Percentiles rank a stretch among this genome's conserved stretches.
Evolutionary conservation across 1,139 yeast genomes (phyloP).

Genomic region (Saccharomycopsis hybrid): DNA sequence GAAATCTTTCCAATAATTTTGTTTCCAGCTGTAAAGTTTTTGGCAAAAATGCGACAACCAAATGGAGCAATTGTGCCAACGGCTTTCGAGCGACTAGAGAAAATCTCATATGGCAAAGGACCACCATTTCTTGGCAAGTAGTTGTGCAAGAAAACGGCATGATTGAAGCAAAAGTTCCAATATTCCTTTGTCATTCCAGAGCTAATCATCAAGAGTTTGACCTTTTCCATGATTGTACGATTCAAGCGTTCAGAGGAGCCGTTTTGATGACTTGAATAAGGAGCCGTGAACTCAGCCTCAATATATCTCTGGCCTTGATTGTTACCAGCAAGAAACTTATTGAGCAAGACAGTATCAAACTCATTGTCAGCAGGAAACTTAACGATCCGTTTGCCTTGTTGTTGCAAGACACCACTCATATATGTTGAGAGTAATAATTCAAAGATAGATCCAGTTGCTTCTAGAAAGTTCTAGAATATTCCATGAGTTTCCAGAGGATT

Average conservation of each 20-base stretch:
- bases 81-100: neutral
- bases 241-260: neutral
- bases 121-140: neutral
- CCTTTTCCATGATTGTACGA: neutral
- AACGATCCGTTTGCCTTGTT: neutral
- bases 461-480: no score
- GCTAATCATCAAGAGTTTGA: neutral
- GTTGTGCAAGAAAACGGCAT: neutral
- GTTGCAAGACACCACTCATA: neutral
- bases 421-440: no score
- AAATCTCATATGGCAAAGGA: neutral
- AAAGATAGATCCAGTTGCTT: no score
- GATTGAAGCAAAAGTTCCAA: neutral
- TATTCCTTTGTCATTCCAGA: neutral
- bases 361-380: neutral
- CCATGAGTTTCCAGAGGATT: no score
- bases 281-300: constrained; percentile 1
- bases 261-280: neutral
- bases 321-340: neutral
- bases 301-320: neutral
- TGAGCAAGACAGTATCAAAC: neutral
- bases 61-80: neutral
- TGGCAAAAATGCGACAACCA: neutral
- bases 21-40: neutral
- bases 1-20: neutral